Evolutionary conservation across 768 basidiomycete species (phyloP).

Genomic region (Collybia nuda): DNA sequence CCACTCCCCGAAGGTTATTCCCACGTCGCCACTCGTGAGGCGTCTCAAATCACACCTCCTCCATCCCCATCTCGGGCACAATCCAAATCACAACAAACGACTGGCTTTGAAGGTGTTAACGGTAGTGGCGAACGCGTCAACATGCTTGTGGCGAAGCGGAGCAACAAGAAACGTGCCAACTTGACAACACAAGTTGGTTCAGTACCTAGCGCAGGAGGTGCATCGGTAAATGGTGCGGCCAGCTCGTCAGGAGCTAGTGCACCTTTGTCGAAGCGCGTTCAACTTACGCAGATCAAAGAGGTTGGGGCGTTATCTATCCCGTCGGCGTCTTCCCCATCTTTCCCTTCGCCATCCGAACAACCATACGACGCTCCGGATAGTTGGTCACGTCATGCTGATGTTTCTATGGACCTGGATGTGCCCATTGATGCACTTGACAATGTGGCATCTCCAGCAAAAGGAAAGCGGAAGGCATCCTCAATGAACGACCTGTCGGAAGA

Average conservation of each 20-base stretch:
- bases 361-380: constrained; percentile 40
- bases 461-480: constrained; percentile 51
- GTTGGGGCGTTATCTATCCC: constrained; percentile 17
- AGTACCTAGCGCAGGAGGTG: constrained; percentile 22
- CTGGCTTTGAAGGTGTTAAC: constrained; percentile 27
- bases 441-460: constrained; percentile 36
- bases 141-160: constrained; percentile 73
- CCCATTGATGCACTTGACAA: constrained; percentile 55
- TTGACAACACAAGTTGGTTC: constrained; percentile 19
- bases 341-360: constrained; percentile 50
- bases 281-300: constrained; percentile 30
- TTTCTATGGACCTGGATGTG: constrained; percentile 55
- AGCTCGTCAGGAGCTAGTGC: constrained; percentile 20
- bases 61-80: constrained; percentile 43
- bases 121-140: constrained; percentile 63
- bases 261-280: constrained; percentile 34
- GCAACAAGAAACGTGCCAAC: constrained; percentile 57
- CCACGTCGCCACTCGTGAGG: constrained; percentile 35
- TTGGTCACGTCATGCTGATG: constrained; percentile 34
- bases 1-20: constrained; percentile 73
- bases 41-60: constrained; percentile 42
- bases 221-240: constrained; percentile 13
- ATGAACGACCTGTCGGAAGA: constrained; percentile 40
- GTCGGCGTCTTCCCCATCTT: constrained; percentile 29
- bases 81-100: constrained; percentile 4